Conservation (phyloP, 164 flowering plant species). For the Vitis cinerea region DNA sequence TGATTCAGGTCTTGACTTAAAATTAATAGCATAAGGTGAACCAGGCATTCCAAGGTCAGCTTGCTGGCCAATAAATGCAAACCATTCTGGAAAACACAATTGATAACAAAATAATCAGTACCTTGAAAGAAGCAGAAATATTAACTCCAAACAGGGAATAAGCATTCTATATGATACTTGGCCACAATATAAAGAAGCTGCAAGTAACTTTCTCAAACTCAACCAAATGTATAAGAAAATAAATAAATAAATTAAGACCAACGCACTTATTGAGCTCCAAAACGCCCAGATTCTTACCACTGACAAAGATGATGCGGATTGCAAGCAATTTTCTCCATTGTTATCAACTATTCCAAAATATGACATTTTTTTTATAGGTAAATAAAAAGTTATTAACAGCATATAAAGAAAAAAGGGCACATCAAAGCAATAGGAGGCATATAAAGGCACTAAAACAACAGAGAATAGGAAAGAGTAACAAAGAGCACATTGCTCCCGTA, state of each 20-base stretch:
- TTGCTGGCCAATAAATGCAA: constrained; percentile 74
- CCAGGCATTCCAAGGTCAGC: constrained; percentile 68
- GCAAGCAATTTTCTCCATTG: too few relatives aligned
- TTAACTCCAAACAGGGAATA: neutral
- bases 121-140: neutral
- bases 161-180: neutral
- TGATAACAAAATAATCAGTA: constrained; percentile 3
- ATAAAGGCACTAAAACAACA: too few relatives aligned
- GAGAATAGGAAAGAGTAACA: too few relatives aligned
- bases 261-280: neutral
- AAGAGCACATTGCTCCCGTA: too few relatives aligned
- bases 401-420: too few relatives aligned
- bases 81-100: constrained; percentile 62
- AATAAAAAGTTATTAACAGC: too few relatives aligned
- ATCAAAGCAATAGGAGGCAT: too few relatives aligned
- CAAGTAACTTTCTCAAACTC: neutral
- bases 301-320: neutral
- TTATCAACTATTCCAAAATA: neutral
- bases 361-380: neutral
- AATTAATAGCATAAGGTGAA: constrained; percentile 89
- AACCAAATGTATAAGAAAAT: neutral
- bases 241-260: neutral
- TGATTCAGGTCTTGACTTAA: constrained; percentile 47
- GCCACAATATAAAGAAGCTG: neutral
- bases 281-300: neutral